Percentiles rank a stretch among this genome's conserved stretches.
Conservation (phyloP, 257 asterid species). For the Solanum chiquidenum region DNA sequence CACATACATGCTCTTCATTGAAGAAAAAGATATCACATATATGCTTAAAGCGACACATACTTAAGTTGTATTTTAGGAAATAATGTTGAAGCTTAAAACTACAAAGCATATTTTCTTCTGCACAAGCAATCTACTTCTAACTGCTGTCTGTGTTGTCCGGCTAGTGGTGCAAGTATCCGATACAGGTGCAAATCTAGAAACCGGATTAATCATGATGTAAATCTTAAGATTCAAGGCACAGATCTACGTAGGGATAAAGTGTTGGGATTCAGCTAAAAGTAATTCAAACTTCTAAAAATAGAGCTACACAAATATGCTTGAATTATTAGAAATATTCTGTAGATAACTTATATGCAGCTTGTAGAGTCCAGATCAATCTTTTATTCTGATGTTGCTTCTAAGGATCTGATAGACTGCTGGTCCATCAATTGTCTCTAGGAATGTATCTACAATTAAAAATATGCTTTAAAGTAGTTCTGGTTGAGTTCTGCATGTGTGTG, state of each 20-base stretch:
- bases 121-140: background rate
- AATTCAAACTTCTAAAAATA: background rate
- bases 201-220: background rate
- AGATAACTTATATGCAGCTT: background rate
- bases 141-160: background rate
- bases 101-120: background rate
- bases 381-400: background rate
- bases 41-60: background rate
- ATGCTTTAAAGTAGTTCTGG: background rate
- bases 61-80: background rate
- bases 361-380: background rate
- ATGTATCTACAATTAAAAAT: background rate
- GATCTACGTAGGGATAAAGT: background rate
- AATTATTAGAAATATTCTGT: background rate
- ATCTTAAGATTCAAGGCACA: background rate
- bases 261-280: background rate
- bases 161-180: background rate
- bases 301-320: background rate
- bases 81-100: background rate
- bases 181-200: background rate
- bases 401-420: background rate
- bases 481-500: background rate
- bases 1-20: background rate
- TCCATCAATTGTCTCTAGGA: background rate
- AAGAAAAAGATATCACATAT: background rate